A percentile compares a stretch with the other conserved stretches of the same genome.
Conservation (phyloP, 176 grass and related monocot genomes). For the Tuctoria greenei region DNA sequence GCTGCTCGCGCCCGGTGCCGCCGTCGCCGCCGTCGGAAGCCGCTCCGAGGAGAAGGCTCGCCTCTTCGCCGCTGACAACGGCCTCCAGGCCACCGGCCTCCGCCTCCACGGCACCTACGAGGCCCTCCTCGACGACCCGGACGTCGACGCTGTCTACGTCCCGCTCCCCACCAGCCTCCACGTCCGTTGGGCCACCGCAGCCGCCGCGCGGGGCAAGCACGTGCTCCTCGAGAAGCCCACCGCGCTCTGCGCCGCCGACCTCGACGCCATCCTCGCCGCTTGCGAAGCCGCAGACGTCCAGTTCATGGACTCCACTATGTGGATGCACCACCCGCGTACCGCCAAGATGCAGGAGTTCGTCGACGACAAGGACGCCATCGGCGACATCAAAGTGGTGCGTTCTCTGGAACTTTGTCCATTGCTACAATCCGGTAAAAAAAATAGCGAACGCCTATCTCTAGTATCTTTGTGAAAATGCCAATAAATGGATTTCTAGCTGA, state of each 20-base stretch:
- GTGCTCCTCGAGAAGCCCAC: conserved; percentile 90
- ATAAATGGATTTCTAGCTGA: neutral
- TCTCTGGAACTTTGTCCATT: neutral
- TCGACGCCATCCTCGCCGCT: conserved; percentile 63
- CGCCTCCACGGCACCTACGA: conserved; percentile 68
- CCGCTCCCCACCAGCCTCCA: conserved; percentile 83
- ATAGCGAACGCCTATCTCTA: neutral
- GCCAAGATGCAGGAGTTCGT: conserved; percentile 74
- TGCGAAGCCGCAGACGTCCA: conserved; percentile 53
- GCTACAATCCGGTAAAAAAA: neutral
- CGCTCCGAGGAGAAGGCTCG: conserved; percentile 66
- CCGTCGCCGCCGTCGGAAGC: conserved; percentile 58
- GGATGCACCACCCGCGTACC: conserved; percentile 88
- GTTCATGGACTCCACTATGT: conserved; percentile 96
- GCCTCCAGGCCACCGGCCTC: conserved; percentile 33
- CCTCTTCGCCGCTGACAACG: conserved; percentile 58
- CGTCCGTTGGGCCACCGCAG: conserved; percentile 63
- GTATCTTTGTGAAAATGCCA: neutral
- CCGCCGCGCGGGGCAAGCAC: conserved; percentile 64
- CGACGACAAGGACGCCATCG: conserved; percentile 53
- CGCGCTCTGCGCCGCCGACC: conserved; percentile 64
- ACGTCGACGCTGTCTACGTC: conserved; percentile 72
- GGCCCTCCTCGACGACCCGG: conserved; percentile 63
- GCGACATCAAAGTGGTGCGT: conserved; percentile 56
- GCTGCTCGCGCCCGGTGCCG: conserved; percentile 41